Evolutionary conservation across 768 basidiomycete genomes (phyloP).

Genomic region (Gymnopilus junonius): DNA sequence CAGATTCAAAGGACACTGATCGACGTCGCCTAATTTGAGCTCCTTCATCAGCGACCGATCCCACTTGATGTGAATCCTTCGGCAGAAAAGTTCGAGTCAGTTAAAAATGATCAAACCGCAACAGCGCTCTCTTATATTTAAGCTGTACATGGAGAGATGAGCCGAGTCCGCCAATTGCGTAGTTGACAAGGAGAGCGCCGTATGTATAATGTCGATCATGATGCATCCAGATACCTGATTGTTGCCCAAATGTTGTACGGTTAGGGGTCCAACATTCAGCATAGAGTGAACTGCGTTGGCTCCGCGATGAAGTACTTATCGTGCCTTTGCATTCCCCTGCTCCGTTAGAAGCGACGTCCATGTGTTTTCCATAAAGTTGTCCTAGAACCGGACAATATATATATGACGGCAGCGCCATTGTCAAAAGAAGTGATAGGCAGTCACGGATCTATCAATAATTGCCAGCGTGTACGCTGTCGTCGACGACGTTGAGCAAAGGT

Average conservation of each 20-base stretch:
- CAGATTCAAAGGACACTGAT: too few species aligned
- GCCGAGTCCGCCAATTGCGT: neutral
- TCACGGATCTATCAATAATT: neutral
- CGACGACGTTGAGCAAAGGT: neutral
- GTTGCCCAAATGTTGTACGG: neutral
- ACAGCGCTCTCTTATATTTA: too few species aligned
- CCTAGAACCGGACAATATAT: slow-evolving; percentile 1
- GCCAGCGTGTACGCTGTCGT: neutral
- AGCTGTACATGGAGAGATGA: too few species aligned
- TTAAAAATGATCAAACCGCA: too few species aligned
- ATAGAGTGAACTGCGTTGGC: neutral
- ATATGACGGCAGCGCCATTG: neutral
- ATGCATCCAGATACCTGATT: neutral
- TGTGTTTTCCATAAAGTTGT: neutral
- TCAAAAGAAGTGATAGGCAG: neutral
- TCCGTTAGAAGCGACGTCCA: neutral
- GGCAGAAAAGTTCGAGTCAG: too few species aligned
- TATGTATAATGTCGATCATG: too few species aligned
- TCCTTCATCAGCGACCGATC: too few species aligned
- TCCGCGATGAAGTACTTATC: neutral
- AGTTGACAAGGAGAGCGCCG: neutral
- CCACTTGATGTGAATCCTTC: too few species aligned
- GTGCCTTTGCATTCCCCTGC: neutral
- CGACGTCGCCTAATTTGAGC: too few species aligned
- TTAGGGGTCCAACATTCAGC: neutral